A percentile compares a stretch with the other conserved stretches of the same genome.
Conservation (phyloP, 2,329 filamentous ascomycete species). For the Endoconidiophora polonica region DNA sequence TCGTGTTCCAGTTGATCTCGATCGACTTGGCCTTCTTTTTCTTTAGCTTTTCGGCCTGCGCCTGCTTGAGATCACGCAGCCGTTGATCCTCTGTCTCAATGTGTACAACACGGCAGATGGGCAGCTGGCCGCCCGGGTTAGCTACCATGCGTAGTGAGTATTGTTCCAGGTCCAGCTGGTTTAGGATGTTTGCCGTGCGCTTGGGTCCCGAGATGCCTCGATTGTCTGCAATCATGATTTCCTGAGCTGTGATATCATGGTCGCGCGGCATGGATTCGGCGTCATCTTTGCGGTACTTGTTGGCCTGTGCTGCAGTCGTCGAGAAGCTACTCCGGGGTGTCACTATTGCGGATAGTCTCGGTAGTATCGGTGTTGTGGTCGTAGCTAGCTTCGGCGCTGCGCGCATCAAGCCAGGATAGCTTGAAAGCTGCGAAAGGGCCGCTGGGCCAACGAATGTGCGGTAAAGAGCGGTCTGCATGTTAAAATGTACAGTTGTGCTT, state of each 20-base stretch:
- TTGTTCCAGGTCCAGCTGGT: conserved; percentile 20
- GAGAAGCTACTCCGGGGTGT: background rate
- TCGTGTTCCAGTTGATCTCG: conserved; percentile 85
- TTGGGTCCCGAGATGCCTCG: conserved; percentile 24
- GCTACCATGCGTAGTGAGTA: conserved; percentile 27
- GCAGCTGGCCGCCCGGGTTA: conserved; percentile 21
- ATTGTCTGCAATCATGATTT: conserved; percentile 26
- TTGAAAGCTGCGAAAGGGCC: background rate
- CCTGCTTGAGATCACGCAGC: conserved; percentile 26
- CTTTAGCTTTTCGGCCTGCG: conserved; percentile 26
- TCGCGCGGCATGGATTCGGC: conserved; percentile 22
- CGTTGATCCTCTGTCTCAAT: conserved; percentile 33
- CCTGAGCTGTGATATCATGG: conserved; percentile 27
- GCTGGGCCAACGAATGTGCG: conserved; percentile 7
- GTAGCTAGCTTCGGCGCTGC: conserved; percentile 29
- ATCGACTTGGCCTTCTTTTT: conserved; percentile 48
- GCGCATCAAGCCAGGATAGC: conserved; percentile 26
- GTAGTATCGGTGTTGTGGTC: background rate
- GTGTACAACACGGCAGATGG: conserved; percentile 53
- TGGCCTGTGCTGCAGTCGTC: background rate
- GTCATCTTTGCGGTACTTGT: conserved; percentile 9
- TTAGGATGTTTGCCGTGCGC: conserved; percentile 25
- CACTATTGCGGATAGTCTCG: conserved; percentile 14
- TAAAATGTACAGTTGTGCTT: conserved; percentile 11
- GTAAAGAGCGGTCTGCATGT: conserved; percentile 22